Percentiles rank a stretch among this genome's conserved stretches.
Conservation (phyloP, 1,284 basidiomycete species). For the Somion occarium region DNA sequence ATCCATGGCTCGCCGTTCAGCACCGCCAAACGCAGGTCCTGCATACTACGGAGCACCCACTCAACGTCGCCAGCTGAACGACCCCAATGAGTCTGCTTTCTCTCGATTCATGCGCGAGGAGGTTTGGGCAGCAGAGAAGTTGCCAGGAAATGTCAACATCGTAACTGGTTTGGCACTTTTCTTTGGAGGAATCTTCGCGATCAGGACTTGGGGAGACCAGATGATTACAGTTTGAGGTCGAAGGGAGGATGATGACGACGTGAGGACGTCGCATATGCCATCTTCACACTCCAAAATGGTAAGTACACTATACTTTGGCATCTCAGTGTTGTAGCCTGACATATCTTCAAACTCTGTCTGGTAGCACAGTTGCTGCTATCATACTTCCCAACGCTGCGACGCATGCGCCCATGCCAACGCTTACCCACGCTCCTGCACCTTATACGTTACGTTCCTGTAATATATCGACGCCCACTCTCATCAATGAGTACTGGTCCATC, state of each 20-base stretch:
- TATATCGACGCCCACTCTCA: too few relatives aligned
- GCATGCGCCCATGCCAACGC: too few relatives aligned
- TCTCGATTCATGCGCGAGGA: conserved; percentile 60
- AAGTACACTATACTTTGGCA: too few relatives aligned
- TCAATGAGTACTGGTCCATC: too few relatives aligned
- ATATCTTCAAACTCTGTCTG: too few relatives aligned
- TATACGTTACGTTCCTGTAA: too few relatives aligned
- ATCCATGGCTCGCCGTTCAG: conserved; percentile 62
- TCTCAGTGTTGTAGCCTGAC: too few relatives aligned
- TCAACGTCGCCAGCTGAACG: conserved; percentile 28
- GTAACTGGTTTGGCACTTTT: conserved; percentile 60
- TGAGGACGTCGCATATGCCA: background rate
- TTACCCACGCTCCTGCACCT: too few relatives aligned
- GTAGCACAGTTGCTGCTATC: too few relatives aligned
- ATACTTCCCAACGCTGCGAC: too few relatives aligned
- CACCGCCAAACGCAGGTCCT: conserved; percentile 48
- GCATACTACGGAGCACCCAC: conserved; percentile 43
- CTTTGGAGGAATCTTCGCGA: conserved; percentile 56
- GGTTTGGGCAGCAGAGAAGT: conserved; percentile 65
- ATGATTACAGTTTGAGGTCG: conserved; percentile 54
- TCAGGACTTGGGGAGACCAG: conserved; percentile 70
- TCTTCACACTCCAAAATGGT: background rate
- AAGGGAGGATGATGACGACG: background rate
- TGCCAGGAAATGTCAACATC: conserved; percentile 67
- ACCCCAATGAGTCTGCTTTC: conserved; percentile 58